Percentiles rank a stretch among this genome's conserved stretches.
phyloP scores from a whole-genome alignment of 1,139 yeast species.

The Yamadazyma oceani region DNA sequence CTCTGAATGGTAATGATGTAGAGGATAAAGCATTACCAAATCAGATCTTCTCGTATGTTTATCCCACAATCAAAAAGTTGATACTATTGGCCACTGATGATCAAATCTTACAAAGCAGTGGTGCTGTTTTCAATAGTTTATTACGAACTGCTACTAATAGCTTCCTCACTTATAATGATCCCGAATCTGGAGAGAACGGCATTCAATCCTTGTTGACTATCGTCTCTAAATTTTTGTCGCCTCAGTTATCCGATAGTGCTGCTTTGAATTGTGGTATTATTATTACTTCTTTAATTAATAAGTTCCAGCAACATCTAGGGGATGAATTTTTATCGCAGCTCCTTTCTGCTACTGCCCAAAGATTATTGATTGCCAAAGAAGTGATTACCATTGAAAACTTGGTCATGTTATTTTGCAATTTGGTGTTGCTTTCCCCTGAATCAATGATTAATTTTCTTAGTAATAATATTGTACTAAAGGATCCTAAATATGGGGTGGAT shows the following conservation, averaged over 20 bases:
- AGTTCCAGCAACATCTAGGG: slow-evolving; percentile 54
- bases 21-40: slow-evolving; percentile 41
- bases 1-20: slow-evolving; percentile 28
- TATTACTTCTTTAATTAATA: slow-evolving; percentile 61
- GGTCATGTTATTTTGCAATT: slow-evolving; percentile 71
- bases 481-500: slow-evolving; percentile 22
- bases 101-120: slow-evolving; percentile 74
- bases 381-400: slow-evolving; percentile 75
- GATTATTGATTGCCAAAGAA: slow-evolving; percentile 66
- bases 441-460: slow-evolving; percentile 63
- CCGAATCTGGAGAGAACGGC: slow-evolving; percentile 47
- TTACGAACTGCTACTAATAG: slow-evolving; percentile 51
- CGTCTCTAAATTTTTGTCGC: slow-evolving; percentile 70
- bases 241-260: slow-evolving; percentile 74
- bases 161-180: slow-evolving; percentile 40
- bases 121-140: slow-evolving; percentile 69
- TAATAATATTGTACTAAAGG: slow-evolving; percentile 34
- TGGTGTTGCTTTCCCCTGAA: slow-evolving; percentile 59
- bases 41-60: slow-evolving; percentile 47
- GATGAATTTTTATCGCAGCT: slow-evolving; percentile 55
- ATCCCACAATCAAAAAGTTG: slow-evolving; percentile 53
- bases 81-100: slow-evolving; percentile 66
- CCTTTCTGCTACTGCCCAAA: slow-evolving; percentile 67
- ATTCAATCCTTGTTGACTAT: slow-evolving; percentile 56
- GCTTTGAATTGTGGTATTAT: slow-evolving; percentile 73